These are phyloP conservation scores for Tetrahymena borealis DNA, from an alignment of 73 alveolate species.

Conservation along the genomic window DNA sequence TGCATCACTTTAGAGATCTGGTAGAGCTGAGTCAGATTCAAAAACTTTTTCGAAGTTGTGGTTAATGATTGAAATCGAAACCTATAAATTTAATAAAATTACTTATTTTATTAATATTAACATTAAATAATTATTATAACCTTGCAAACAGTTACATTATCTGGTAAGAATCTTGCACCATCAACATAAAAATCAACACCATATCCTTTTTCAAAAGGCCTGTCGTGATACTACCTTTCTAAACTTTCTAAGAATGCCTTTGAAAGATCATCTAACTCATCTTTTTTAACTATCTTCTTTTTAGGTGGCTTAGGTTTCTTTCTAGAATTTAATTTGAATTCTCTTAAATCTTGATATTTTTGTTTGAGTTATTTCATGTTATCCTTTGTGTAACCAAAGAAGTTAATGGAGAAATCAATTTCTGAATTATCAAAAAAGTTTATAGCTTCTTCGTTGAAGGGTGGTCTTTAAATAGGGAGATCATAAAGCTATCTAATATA, in stretches of 20 bases:
- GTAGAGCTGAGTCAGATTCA: constrained; percentile 60
- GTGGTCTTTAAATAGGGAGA: neutral
- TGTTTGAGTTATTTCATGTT: constrained; percentile 12
- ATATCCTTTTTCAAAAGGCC: constrained; percentile 52
- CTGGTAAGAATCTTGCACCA: constrained; percentile 76
- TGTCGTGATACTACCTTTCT: constrained; percentile 36
- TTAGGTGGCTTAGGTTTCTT: constrained; percentile 21
- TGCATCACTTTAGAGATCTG: constrained; percentile 59
- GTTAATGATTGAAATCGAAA: constrained; percentile 37
- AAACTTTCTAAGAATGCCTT: constrained; percentile 33
- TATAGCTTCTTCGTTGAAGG: neutral
- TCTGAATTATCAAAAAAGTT: neutral
- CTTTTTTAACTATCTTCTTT: constrained; percentile 8
- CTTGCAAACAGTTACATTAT: constrained; percentile 71
- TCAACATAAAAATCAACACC: constrained; percentile 86
- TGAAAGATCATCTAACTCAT: constrained; percentile 17
- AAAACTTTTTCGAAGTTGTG: constrained; percentile 49
- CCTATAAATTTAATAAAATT: neutral
- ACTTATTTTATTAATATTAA: neutral
- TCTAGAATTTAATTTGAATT: constrained; percentile 28
- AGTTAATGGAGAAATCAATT: constrained; percentile 2
- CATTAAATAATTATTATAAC: neutral
- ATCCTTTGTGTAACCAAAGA: constrained; percentile 29
- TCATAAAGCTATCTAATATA: neutral
- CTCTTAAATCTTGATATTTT: constrained; percentile 21